These are phyloP conservation scores for Spathaspora sp. DNA, from an alignment of 805 yeast genomes.

Conservation along the genomic window DNA sequence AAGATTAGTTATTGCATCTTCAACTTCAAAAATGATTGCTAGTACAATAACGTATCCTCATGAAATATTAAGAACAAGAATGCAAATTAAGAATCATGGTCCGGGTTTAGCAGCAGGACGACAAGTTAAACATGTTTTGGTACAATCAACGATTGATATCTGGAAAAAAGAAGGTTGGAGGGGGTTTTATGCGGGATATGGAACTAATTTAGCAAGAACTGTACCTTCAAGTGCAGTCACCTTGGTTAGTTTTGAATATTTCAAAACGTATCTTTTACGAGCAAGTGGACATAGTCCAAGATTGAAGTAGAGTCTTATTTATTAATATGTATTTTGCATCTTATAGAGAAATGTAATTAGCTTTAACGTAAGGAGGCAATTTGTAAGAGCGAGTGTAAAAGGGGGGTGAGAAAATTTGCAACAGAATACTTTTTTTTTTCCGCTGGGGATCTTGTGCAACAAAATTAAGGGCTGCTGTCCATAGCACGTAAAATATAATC, in stretches of 20 bases:
- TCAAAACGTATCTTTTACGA: constrained; percentile 50
- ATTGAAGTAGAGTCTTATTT: not conserved
- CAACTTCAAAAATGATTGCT: constrained; percentile 83
- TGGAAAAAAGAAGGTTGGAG: constrained; percentile 65
- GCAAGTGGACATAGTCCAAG: constrained; percentile 19
- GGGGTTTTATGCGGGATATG: constrained; percentile 88
- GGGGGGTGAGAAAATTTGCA: not conserved
- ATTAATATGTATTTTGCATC: not conserved
- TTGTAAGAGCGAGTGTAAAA: too few relatives aligned
- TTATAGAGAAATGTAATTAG: not conserved
- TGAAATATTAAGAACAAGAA: constrained; percentile 86
- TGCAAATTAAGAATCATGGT: constrained; percentile 54
- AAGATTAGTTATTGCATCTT: constrained; percentile 55
- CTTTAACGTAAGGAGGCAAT: too few relatives aligned
- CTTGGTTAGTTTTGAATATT: constrained; percentile 83
- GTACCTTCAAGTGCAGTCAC: constrained; percentile 97
- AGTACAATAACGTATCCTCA: constrained; percentile 91
- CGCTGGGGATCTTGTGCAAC: too few relatives aligned
- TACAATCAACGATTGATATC: constrained; percentile 37
- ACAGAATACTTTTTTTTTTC: not conserved
- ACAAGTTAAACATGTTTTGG: constrained; percentile 13
- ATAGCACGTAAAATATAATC: too few relatives aligned
- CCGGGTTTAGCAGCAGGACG: not conserved
- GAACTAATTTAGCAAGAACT: constrained; percentile 81
- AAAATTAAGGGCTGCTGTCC: too few relatives aligned